Evolutionary conservation across 495 filamentous ascomycete species (phyloP), one percentile per base, ranked within the genome.

Genomic region (Penicillium lagena): DNA sequence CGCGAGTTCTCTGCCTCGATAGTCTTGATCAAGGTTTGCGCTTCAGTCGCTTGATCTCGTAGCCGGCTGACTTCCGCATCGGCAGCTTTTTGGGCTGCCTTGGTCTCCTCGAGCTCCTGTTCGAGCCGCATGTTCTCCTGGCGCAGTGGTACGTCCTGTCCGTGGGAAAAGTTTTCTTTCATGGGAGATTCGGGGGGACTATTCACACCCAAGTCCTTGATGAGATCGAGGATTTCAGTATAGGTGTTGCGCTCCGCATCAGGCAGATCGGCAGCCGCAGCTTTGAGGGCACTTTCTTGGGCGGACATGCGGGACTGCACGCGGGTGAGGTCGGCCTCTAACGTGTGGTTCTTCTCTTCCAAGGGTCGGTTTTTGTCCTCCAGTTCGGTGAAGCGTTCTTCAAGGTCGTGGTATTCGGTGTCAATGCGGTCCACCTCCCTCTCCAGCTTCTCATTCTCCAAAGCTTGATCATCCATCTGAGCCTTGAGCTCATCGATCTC

Each of bases 1-100:
- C 62, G 63, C 7, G 62, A 62, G 44, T 76, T 76, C 43, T 78
- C 74, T 5, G 57, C 47, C 51, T 75, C 72, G 12, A 75, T 66
- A 14, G 69, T 67, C 38, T 70, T 62, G 31, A 74, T 58, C 8
- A 73, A 60, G 12, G 59, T 49, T 17, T 72, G 67, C 0, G 67
- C 52, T 57, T 76, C 74, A 15, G 60, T 43, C 10, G 67, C 51
- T 40, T 72, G 68, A 12, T 70, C 60, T 29, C 62, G 56, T 1
- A 66, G 63, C 7, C 54, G 59, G 11, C 47, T 47, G 11, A 58
- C 46, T 54, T 74, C 68, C 9, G 51, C 39, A 15, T 70, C 66
- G 11, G 61, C 50, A 1, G 64, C 49, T 35, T 66, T 58, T 27
- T 62, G 62, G 5, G 59, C 40, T 1, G 55, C 51, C 1, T 33